These are phyloP conservation scores for Exophiala sideris DNA, from an alignment of 2,329 filamentous ascomycete species.

Conservation along the genomic window DNA sequence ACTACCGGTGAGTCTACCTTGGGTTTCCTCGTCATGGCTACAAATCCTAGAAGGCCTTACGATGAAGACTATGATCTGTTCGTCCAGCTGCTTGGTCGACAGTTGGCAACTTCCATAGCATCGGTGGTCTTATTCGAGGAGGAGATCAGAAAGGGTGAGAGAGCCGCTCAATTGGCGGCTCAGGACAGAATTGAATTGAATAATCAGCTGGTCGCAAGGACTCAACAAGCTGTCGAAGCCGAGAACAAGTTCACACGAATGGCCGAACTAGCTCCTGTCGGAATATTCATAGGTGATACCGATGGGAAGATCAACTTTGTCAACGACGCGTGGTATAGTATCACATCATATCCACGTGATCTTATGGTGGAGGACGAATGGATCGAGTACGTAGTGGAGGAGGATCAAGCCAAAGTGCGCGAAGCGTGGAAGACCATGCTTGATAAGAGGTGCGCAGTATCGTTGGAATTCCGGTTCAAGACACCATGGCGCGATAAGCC, in stretches of 20 bases:
- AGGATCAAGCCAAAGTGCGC: slow-evolving; percentile 46
- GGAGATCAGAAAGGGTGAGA: slow-evolving; percentile 71
- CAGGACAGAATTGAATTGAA: slow-evolving; percentile 74
- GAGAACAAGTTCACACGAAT: slow-evolving; percentile 79
- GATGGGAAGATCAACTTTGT: slow-evolving; percentile 70
- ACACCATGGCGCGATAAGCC: slow-evolving; percentile 51
- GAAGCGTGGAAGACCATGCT: slow-evolving; percentile 27
- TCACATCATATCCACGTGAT: slow-evolving; percentile 29
- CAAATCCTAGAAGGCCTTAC: slow-evolving; percentile 74
- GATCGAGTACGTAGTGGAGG: slow-evolving; percentile 52
- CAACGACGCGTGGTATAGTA: slow-evolving; percentile 69
- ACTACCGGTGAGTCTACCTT: slow-evolving; percentile 70
- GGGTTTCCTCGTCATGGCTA: slow-evolving; percentile 74
- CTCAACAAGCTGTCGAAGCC: slow-evolving; percentile 56
- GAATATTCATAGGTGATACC: slow-evolving; percentile 78
- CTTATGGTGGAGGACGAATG: slow-evolving; percentile 34
- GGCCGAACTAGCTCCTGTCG: slow-evolving; percentile 79
- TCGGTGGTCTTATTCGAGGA: slow-evolving; percentile 81
- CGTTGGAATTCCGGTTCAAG: slow-evolving; percentile 53
- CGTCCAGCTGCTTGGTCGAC: slow-evolving; percentile 68
- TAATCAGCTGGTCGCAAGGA: slow-evolving; percentile 65
- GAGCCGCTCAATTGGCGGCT: slow-evolving; percentile 69
- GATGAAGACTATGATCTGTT: slow-evolving; percentile 79
- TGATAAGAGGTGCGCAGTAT: slow-evolving; percentile 32
- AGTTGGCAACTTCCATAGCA: slow-evolving; percentile 74